Base-by-base conservation (phyloP, 2,329 filamentous ascomycete species). In the Fusarium sp. region DNA sequence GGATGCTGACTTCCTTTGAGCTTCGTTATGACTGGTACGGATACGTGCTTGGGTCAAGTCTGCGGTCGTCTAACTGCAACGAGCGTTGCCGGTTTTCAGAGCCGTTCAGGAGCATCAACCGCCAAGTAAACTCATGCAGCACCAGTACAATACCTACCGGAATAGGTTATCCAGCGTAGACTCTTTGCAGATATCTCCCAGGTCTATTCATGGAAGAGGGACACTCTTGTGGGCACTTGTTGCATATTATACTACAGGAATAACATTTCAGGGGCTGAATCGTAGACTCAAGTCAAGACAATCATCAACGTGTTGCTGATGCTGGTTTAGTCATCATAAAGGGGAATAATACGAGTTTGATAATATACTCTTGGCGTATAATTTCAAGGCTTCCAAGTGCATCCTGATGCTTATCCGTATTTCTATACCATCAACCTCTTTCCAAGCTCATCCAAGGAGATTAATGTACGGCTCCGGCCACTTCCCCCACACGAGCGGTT, bases 401-500 rank as follows among this genome's bases (percentile, higher is more conserved):
- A 42, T 23, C 23, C 21, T 5, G n/a, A 10, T 38, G 31, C n/a
- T 51, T 42, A 39, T 51, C 51, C 46, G 29, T 6, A 31, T 3
- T n/a, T 36, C 9, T 25, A 25, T 25, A 5, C 7, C 11, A 2
- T 1, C 36, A 11, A 49, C 15, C 33, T 21, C 19, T 32, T n/a
- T 17, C 13, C 31, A 48, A 39, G 4, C 31, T 65, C 52, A 80
- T 52, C 87, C 87, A 37, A 94, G 82, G 64, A 96, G 75, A 50
- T 92, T 93, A 50, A 93, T 87, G 57, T 90, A 88, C 45, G 91
- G 89, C 71, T 96, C 93, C 2, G 94, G 94, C 90, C 92, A 97
- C 53, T 80, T 86, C 9, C 92, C 93, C 87, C 91, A 90, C 15
- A 98, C 81, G 70, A 98, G 80, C 6, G 94, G 93, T 71, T 88